phyloP scores from a whole-genome alignment of 805 yeast genomes.

The Hanseniaspora guilliermondii region DNA sequence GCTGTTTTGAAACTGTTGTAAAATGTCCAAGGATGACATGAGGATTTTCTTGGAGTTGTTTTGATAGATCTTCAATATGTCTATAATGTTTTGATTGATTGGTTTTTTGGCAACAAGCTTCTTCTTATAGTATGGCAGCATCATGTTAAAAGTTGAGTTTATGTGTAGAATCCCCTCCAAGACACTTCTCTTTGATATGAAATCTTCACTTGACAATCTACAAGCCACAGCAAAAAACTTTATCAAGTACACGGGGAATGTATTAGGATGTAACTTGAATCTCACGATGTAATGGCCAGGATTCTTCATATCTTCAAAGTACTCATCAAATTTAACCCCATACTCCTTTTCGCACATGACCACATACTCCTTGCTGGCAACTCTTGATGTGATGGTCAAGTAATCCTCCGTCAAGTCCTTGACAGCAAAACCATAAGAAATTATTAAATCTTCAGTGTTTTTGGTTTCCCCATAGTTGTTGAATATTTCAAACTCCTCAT shows the following conservation, averaged over 20 bases:
- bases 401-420: conserved; percentile 38
- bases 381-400: conserved; percentile 47
- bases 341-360: conserved; percentile 31
- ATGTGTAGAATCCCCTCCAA: conserved; percentile 51
- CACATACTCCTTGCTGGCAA: conserved; percentile 27
- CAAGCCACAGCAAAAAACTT: conserved; percentile 45
- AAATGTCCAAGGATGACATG: conserved; percentile 32
- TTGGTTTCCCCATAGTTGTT: conserved; percentile 75
- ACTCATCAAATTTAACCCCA: conserved; percentile 28
- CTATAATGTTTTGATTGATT: conserved; percentile 20
- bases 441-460: conserved; percentile 67
- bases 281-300: conserved; percentile 35
- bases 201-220: conserved; percentile 37
- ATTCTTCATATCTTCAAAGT: conserved; percentile 24
- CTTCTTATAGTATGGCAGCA: conserved; percentile 32
- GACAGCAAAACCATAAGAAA: conserved; percentile 63
- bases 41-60: conserved; percentile 39
- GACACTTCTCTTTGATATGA: conserved; percentile 39
- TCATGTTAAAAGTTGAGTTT: conserved; percentile 39
- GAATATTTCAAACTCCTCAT: conserved; percentile 38
- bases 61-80: conserved; percentile 36
- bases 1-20: conserved; percentile 22
- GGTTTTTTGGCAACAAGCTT: conserved; percentile 20
- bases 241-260: conserved; percentile 35
- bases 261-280: conserved; percentile 11